Evolutionary conservation across 2,329 filamentous ascomycete species (phyloP), one percentile per base, ranked within the genome.

Genomic region (Fusarium praegraminearum): DNA sequence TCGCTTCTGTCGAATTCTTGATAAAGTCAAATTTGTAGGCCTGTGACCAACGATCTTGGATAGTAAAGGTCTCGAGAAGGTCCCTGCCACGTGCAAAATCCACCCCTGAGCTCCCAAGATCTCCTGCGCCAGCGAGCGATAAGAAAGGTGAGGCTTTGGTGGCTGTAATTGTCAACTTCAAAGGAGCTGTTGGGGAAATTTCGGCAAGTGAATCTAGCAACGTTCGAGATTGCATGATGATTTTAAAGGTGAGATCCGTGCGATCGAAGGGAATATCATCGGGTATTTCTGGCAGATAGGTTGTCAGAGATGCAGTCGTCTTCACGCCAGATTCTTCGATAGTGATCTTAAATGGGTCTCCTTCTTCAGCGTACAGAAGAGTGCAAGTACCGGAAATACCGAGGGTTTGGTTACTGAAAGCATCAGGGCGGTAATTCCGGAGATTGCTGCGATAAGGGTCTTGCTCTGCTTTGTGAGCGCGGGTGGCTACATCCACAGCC

Each of bases 191-290:
- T 15, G 86, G 86, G 2, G 86, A 87, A 49, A 91, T 85, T 76
- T 95, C 92, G 2, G 87, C 85, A 41, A 94, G 83, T 18, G 90
- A 89, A 75, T 94, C 92, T 13, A 91, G 85, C 7, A 95, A 86
- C 80, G 88, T 91, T 35, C 87, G 86, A 13, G 91, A 88, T 71
- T 91, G 92, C 92, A 98, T 97, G 77, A 99, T 98, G 63, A 97
- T 93, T 78, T 98, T 99, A 82, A 98, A 92, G 11, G 89, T 85
- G 11, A 98, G 84, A 54, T 90, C 87, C 52, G 93, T 88, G 33
- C 94, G 89, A 75, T 95, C 90, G 71, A 99, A 93, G 0, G 95
- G 96, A 46, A 99, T 98, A 53, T 94, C 91, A 53, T 94, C 91
- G 18, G 88, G 86, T 43, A 83, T 81, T 69, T 93, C 90, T 18